Evolutionary conservation across 805 yeast species (phyloP), one percentile per base, ranked within the genome.

Genomic region (Candida andamanensis): DNA sequence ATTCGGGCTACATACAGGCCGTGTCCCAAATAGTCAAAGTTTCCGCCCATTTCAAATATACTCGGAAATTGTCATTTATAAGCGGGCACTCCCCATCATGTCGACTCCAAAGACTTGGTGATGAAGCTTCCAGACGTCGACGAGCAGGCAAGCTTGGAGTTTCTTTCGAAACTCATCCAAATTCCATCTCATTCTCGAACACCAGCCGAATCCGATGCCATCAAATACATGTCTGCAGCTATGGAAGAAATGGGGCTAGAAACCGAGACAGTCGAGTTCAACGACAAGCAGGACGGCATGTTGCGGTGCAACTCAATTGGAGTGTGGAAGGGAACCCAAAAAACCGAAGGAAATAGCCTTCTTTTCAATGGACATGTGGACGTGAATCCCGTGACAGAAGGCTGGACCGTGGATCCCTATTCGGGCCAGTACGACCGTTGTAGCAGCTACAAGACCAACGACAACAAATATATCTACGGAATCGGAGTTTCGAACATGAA

Each of bases 401-500:
- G 56, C 9, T 52, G 56, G 58, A 52, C 58, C 8, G 52, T 52
- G 10, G 56, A 52, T 27, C 58, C 58, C 4, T 49, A 51, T 20
- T 50, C 35, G 25, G 58, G 58, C 4, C n/a, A 30, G 13, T 37
- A 17, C 19, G 37, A 37, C 13, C 25, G 29, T 16, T 24, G 23
- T 10, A 35, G 29, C 3, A 16, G 6, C 2, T 37, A 37, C 18
- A 5, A 5, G 4, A 36, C 37, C 11, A 33, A 30, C 15, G 56
- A 52, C 27, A 38, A 47, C 11, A 43, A 52, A 15, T 52, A 37
- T 28, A 51, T 52, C 19, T 52, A 50, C 26, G 58, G 58, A 7
- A 51, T 52, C 33, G 56, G 58, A 10, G 58, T 52, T 9, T 50
- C 55, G 15, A 52, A 52, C 37, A 52, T 51, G 58, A 52, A 52